Conservation (phyloP, 192 early-diverging fungal genomes). For the Linnemannia elongata region DNA sequence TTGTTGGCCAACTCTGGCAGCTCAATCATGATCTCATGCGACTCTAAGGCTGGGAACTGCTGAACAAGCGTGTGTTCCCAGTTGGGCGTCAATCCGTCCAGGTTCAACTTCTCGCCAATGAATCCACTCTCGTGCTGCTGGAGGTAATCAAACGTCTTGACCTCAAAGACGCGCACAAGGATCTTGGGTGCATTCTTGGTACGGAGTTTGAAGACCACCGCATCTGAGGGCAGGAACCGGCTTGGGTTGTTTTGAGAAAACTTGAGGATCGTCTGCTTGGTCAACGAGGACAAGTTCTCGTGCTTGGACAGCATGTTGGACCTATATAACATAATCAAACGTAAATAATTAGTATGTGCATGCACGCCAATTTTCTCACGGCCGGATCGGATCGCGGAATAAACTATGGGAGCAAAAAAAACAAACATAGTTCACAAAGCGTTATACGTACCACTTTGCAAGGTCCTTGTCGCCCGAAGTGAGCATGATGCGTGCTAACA, state of each 20-base stretch:
- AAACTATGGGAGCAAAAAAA: not conserved
- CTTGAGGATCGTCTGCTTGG: slow-evolving; percentile 39
- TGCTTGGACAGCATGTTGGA: slow-evolving; percentile 16
- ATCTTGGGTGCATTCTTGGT: slow-evolving; percentile 59
- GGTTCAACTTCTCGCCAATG: slow-evolving; percentile 31
- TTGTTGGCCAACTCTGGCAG: slow-evolving; percentile 51
- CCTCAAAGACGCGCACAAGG: slow-evolving; percentile 58
- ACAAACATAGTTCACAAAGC: not conserved
- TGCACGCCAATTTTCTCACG: not conserved
- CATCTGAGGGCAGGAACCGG: slow-evolving; percentile 47
- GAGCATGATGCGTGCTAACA: slow-evolving; percentile 49
- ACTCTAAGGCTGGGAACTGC: slow-evolving; percentile 33
- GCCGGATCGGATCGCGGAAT: not conserved
- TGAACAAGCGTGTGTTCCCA: slow-evolving; percentile 55
- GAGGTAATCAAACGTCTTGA: slow-evolving; percentile 63
- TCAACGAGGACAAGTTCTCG: slow-evolving; percentile 23
- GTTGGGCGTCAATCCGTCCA: slow-evolving; percentile 64
- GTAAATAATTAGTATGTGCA: not conserved
- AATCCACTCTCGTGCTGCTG: slow-evolving; percentile 15
- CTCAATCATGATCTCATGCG: slow-evolving; percentile 45
- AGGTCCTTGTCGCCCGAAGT: slow-evolving; percentile 31
- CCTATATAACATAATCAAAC: slow-evolving; percentile 17
- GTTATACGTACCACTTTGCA: slow-evolving; percentile 31
- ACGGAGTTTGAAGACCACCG: slow-evolving; percentile 46
- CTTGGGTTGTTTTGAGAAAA: slow-evolving; percentile 23